Percentiles rank a stretch among this genome's conserved stretches.
Evolutionary conservation across 768 basidiomycete species (phyloP).

Genomic region (Auriscalpium vulgare): DNA sequence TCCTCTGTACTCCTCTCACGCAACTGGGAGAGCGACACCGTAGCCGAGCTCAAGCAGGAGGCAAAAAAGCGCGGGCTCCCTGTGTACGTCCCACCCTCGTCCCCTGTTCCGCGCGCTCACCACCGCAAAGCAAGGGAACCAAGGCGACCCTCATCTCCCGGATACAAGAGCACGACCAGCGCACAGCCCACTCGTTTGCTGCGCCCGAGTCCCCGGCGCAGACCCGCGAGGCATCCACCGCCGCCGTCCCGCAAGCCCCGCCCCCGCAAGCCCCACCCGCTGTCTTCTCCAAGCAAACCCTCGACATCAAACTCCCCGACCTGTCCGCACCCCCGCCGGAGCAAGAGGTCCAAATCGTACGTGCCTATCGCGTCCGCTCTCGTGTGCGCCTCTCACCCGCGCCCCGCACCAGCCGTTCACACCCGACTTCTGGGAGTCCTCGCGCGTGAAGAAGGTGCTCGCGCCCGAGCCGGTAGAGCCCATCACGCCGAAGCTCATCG

Average conservation of each 20-base stretch:
- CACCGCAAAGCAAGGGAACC: slow-evolving; percentile 41
- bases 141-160: slow-evolving; percentile 50
- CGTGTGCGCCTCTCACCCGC: slow-evolving; percentile 3
- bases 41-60: slow-evolving; percentile 43
- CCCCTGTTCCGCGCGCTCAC: slow-evolving; percentile 5
- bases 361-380: slow-evolving; percentile 20
- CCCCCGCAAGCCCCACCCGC: slow-evolving; percentile 18
- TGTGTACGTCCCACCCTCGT: slow-evolving; percentile 29
- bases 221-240: slow-evolving; percentile 21
- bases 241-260: slow-evolving; percentile 11
- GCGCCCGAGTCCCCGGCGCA: slow-evolving; percentile 8
- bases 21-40: slow-evolving; percentile 45
- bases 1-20: slow-evolving; percentile 50
- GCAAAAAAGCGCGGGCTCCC: slow-evolving; percentile 49
- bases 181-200: slow-evolving; percentile 9
- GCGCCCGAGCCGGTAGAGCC: slow-evolving; percentile 16
- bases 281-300: slow-evolving; percentile 24
- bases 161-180: slow-evolving; percentile 38
- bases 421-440: slow-evolving; percentile 52
- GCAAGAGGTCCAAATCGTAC: slow-evolving; percentile 49
- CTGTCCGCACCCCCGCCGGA: slow-evolving; percentile 35
- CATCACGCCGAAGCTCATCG: slow-evolving; percentile 38
- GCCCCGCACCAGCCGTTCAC: slow-evolving; percentile 40
- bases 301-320: slow-evolving; percentile 53
- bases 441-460: slow-evolving; percentile 26